Conservation (phyloP, 768 basidiomycete genomes). For the Lentinula aciculospora region DNA sequence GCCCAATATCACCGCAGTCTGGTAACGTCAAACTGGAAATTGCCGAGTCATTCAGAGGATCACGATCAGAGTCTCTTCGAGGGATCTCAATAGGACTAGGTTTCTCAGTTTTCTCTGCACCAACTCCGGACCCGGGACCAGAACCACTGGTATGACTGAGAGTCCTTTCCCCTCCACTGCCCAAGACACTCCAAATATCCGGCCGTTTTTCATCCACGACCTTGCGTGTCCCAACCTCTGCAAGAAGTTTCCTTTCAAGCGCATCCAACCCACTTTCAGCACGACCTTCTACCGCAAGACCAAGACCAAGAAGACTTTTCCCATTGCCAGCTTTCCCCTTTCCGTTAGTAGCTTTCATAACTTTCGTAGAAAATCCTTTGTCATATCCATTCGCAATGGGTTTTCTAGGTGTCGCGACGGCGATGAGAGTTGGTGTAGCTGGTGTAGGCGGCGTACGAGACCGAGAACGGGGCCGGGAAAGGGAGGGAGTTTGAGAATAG, state of each 20-base stretch:
- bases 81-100: conserved; percentile 31
- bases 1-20: conserved; percentile 21
- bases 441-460: conserved; percentile 29
- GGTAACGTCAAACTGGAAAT: conserved; percentile 52
- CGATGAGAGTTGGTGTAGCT: conserved; percentile 48
- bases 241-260: conserved; percentile 60
- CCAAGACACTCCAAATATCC: conserved; percentile 26
- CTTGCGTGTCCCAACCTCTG: conserved; percentile 69
- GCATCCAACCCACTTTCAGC: conserved; percentile 64
- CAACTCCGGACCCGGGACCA: conserved; percentile 6
- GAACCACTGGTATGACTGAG: neutral
- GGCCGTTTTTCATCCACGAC: conserved; percentile 22
- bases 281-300: neutral
- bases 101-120: conserved; percentile 10
- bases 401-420: conserved; percentile 29
- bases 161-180: neutral
- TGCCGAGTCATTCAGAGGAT: conserved; percentile 43
- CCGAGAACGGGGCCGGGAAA: conserved; percentile 2
- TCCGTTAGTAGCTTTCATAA: conserved; percentile 13
- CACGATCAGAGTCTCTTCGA: conserved; percentile 20
- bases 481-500: conserved; percentile 4
- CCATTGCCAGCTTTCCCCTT: conserved; percentile 6
- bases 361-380: neutral
- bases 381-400: neutral
- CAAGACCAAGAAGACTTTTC: neutral